phyloP scores from a whole-genome alignment of 495 filamentous ascomycete species.

The Tuber aestivum region DNA sequence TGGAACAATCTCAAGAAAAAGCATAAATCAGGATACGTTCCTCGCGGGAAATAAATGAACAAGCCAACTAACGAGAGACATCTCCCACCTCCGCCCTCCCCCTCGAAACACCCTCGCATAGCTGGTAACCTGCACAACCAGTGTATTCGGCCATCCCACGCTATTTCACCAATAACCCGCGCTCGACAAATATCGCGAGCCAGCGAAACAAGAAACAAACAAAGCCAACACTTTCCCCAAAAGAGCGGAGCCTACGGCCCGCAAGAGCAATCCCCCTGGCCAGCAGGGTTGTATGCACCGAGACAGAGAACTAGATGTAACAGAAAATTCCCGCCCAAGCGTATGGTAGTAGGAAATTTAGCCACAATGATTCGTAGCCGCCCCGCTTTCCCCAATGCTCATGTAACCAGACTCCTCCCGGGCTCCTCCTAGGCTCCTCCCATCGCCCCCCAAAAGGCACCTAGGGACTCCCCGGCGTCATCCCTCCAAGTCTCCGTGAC shows the following conservation, averaged over 20 bases:
- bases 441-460: too few species aligned
- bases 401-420: too few species aligned
- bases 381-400: not conserved
- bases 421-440: too few species aligned
- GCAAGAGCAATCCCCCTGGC: not conserved
- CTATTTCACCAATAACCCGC: not conserved
- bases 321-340: not conserved
- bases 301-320: not conserved
- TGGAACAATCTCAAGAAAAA: not conserved
- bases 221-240: accelerated
- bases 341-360: not conserved
- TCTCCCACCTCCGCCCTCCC: not conserved
- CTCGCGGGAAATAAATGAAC: too few species aligned
- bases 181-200: not conserved
- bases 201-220: not conserved
- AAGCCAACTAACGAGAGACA: not conserved
- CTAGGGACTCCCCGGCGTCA: too few species aligned
- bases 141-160: not conserved
- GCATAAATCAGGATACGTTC: not conserved
- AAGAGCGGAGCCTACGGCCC: not conserved
- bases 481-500: too few species aligned
- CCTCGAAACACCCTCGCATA: not conserved
- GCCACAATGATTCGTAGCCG: not conserved
- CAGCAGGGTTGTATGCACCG: too few species aligned
- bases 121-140: too few species aligned